phyloP scores from a whole-genome alignment of 2,329 filamentous ascomycete species.

The Shiraia sp. region DNA sequence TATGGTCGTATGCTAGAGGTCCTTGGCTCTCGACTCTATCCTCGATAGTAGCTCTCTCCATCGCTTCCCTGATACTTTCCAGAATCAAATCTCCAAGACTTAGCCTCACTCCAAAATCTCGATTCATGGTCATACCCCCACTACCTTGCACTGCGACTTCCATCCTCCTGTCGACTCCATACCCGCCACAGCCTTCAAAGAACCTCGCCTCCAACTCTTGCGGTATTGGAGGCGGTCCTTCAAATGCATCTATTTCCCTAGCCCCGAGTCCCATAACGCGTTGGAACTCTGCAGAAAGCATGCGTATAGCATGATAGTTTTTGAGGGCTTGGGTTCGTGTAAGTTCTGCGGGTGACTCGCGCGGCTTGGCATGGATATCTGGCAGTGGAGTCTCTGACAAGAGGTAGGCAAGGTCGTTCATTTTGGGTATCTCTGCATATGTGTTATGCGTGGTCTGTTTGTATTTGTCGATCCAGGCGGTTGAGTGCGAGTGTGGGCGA shows the following conservation, averaged over 20 bases:
- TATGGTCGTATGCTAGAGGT: not conserved
- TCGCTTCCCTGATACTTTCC: slow-evolving; percentile 3
- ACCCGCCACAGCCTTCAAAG: slow-evolving; percentile 9
- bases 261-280: slow-evolving; percentile 13
- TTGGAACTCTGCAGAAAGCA: slow-evolving; percentile 11
- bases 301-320: slow-evolving; percentile 3
- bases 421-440: too few species aligned
- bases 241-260: slow-evolving; percentile 10
- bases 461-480: too few species aligned
- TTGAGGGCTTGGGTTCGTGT: too few species aligned
- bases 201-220: slow-evolving; percentile 8
- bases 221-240: slow-evolving; percentile 12
- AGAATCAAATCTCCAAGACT: not conserved
- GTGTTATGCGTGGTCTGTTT: too few species aligned
- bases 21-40: not conserved
- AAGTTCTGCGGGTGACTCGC: too few species aligned
- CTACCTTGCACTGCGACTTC: not conserved
- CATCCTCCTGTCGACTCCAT: slow-evolving; percentile 3
- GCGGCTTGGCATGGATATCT: too few species aligned
- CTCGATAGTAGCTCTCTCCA: not conserved
- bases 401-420: too few species aligned
- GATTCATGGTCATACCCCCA: not conserved
- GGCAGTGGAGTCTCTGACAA: too few species aligned
- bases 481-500: too few species aligned
- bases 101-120: not conserved